phyloP scores from a whole-genome alignment of 1,284 basidiomycete species.

The Gymnopus androsaceus region DNA sequence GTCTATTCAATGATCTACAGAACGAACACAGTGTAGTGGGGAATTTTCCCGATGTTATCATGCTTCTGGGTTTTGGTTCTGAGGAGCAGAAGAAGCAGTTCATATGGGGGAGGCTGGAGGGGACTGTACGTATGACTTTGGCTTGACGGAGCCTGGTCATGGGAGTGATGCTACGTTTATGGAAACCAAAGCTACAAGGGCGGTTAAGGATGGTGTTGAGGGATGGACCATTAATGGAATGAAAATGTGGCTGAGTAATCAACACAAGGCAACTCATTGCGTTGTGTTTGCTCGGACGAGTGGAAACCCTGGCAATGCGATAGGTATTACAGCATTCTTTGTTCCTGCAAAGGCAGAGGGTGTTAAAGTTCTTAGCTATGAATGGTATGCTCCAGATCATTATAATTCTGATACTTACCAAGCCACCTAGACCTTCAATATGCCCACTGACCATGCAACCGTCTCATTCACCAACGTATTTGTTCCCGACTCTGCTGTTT shows the following conservation, averaged over 20 bases:
- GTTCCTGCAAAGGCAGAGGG: slow-evolving; percentile 9
- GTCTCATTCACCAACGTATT: slow-evolving; percentile 8
- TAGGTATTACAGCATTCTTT: slow-evolving; percentile 13
- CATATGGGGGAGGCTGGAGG: slow-evolving; percentile 14
- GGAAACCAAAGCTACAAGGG: slow-evolving; percentile 13
- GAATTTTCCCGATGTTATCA: slow-evolving; percentile 13
- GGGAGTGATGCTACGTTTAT: slow-evolving; percentile 15
- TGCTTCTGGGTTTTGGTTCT: slow-evolving; percentile 10
- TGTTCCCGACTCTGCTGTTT: slow-evolving; percentile 12
- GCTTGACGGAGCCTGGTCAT: slow-evolving; percentile 13
- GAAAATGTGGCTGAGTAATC: slow-evolving; percentile 12
- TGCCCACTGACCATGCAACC: slow-evolving; percentile 16
- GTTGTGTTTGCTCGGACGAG: slow-evolving; percentile 14
- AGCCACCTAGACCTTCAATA: slow-evolving; percentile 16
- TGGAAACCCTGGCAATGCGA: slow-evolving; percentile 7
- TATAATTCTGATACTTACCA: neutral
- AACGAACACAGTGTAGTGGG: slow-evolving; percentile 15
- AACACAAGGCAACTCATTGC: slow-evolving; percentile 14
- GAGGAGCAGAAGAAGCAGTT: slow-evolving; percentile 14
- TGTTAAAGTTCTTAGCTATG: slow-evolving; percentile 13
- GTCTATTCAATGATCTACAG: slow-evolving; percentile 14
- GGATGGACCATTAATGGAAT: slow-evolving; percentile 13
- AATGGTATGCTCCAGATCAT: slow-evolving; percentile 7
- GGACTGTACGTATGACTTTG: slow-evolving; percentile 12
- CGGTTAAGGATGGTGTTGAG: neutral